phyloP scores from a whole-genome alignment of 2,329 filamentous ascomycete species.

The Gaeumannomyces sp. region DNA sequence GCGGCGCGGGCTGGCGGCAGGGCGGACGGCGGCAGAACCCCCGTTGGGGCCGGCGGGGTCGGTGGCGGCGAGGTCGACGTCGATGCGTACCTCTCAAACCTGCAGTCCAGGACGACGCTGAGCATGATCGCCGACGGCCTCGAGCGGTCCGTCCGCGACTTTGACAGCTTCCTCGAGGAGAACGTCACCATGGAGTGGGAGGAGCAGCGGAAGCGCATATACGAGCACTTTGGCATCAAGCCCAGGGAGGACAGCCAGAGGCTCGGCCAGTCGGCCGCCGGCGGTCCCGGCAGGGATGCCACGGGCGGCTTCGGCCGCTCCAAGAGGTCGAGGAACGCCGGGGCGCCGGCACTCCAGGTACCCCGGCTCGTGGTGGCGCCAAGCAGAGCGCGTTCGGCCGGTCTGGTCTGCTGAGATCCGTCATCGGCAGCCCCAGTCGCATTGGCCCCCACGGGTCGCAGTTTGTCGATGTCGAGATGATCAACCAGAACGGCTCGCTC shows the following conservation, averaged over 20 bases:
- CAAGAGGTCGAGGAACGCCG: slow-evolving; percentile 16
- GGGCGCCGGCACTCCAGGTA: slow-evolving; percentile 16
- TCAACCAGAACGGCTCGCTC: slow-evolving; percentile 41
- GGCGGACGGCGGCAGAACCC: slow-evolving; percentile 30
- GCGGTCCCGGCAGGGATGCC: slow-evolving; percentile 30
- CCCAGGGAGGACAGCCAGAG: slow-evolving; percentile 39
- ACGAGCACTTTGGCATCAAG: slow-evolving; percentile 91
- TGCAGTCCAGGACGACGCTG: slow-evolving; percentile 85
- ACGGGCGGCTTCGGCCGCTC: slow-evolving; percentile 55
- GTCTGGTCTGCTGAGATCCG: slow-evolving; percentile 71
- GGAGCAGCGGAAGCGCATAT: slow-evolving; percentile 84
- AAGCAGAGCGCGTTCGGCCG: slow-evolving; percentile 51
- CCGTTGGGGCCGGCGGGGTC: slow-evolving; percentile 18
- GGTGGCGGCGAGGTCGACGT: slow-evolving; percentile 55
- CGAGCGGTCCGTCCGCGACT: slow-evolving; percentile 81
- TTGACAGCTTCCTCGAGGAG: slow-evolving; percentile 89
- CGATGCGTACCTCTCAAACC: slow-evolving; percentile 73
- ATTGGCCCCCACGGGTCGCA: slow-evolving; percentile 58
- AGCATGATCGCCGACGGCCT: slow-evolving; percentile 91
- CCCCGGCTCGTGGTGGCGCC: slow-evolving; percentile 18
- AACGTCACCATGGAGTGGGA: slow-evolving; percentile 96
- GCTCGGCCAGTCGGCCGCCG: slow-evolving; percentile 19
- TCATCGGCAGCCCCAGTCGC: slow-evolving; percentile 74
- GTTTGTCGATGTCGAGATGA: slow-evolving; percentile 63
- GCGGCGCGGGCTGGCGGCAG: slow-evolving; percentile 43